phyloP scores from a whole-genome alignment of 2,329 filamentous ascomycete species.

The Penicillium nordicum region DNA sequence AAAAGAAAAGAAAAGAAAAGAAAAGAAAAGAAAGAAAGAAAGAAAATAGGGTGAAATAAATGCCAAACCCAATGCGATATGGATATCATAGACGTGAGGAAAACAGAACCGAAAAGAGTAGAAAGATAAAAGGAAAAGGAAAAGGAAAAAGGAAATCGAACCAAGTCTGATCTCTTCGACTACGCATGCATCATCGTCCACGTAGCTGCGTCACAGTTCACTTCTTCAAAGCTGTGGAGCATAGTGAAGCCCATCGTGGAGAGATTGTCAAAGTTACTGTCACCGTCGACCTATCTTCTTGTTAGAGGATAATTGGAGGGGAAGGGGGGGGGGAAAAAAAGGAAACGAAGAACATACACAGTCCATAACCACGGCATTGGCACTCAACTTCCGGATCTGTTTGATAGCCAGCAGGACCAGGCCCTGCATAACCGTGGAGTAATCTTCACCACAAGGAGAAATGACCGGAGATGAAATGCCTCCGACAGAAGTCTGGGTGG shows the following conservation, averaged over 20 bases:
- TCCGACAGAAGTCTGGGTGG: slow-evolving; percentile 57
- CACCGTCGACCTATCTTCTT: slow-evolving; percentile 59
- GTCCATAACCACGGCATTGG: slow-evolving; percentile 69
- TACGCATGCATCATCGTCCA: slow-evolving; percentile 55
- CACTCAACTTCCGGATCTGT: slow-evolving; percentile 76
- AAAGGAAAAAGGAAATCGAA: neutral
- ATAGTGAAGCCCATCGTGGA: slow-evolving; percentile 76
- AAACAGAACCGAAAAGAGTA: neutral
- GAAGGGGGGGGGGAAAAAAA: too few relatives aligned
- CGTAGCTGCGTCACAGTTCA: slow-evolving; percentile 64
- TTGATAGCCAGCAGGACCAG: slow-evolving; percentile 75
- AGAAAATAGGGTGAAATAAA: neutral
- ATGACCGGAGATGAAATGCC: slow-evolving; percentile 80
- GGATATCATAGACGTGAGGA: slow-evolving; percentile 23
- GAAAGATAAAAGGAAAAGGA: neutral
- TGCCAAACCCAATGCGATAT: slow-evolving; percentile 16
- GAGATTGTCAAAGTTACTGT: slow-evolving; percentile 70
- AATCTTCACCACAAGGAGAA: slow-evolving; percentile 62
- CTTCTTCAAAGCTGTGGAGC: slow-evolving; percentile 76
- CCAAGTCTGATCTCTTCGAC: slow-evolving; percentile 11
- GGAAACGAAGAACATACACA: slow-evolving; percentile 59
- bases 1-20: neutral
- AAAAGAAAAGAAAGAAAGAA: neutral
- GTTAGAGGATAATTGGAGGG: slow-evolving; percentile 17
- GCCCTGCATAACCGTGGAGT: slow-evolving; percentile 71